Percentiles rank a stretch among this genome's conserved stretches.
Conservation (phyloP, 495 filamentous ascomycete species). For the Lophiostoma macrostomum region DNA sequence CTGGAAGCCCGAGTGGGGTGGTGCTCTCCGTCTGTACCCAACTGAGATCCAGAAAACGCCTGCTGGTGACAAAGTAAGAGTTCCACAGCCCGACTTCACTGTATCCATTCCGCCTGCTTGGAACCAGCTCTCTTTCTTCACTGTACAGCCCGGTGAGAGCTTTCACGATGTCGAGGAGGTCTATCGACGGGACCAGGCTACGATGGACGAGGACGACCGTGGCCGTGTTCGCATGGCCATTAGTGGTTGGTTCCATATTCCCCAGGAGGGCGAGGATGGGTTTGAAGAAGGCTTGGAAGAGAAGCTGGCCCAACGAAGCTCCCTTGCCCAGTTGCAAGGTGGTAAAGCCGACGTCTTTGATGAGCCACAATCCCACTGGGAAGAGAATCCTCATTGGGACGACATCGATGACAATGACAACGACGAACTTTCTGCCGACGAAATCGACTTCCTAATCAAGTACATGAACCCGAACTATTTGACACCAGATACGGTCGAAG, state of each 20-base stretch:
- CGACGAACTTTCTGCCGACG: conserved; percentile 63
- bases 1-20: conserved; percentile 93
- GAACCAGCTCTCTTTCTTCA: conserved; percentile 97
- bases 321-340: conserved; percentile 86
- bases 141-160: conserved; percentile 92
- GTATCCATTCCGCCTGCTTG: conserved; percentile 88
- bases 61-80: conserved; percentile 63
- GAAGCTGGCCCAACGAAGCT: conserved; percentile 80
- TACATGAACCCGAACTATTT: conserved; percentile 88
- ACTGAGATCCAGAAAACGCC: conserved; percentile 62
- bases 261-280: conserved; percentile 91
- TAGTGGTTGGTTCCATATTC: conserved; percentile 99
- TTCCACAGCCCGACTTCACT: conserved; percentile 69
- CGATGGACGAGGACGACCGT: conserved; percentile 59
- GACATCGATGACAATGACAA: conserved; percentile 44
- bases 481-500: conserved; percentile 87
- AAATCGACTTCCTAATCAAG: conserved; percentile 82
- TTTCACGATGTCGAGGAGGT: conserved; percentile 99
- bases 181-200: conserved; percentile 63
- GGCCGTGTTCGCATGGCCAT: conserved; percentile 92
- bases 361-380: conserved; percentile 62
- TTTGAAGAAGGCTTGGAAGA: conserved; percentile 86
- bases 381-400: conserved; percentile 46
- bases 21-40: conserved; percentile 84
- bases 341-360: conserved; percentile 81